Base-by-base conservation (phyloP, 2,329 filamentous ascomycete genomes). In the Myotisia sp. region DNA sequence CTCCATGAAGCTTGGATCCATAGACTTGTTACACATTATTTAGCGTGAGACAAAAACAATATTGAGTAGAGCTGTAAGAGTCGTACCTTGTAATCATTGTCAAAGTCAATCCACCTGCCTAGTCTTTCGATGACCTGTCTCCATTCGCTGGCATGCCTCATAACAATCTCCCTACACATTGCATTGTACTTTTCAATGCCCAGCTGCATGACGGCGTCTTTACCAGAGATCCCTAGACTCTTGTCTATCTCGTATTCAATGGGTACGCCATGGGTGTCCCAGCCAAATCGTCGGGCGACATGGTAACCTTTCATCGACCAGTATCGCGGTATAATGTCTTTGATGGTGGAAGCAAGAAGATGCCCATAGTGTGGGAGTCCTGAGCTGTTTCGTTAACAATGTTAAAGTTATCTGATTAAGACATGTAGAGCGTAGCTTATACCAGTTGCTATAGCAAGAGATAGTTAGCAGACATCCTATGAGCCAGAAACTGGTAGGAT, bases 191-290 rank as follows among this genome's bases (percentile, higher is more conserved):
- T 80, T 44, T 71, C 79, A 46, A 94, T 76, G 32, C 87, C 87
- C 46, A 93, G 68, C 60, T 92, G 69, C 61, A 78, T 73, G 27
- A 95, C 86, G 4, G 85, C 85, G 44, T 86, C 80, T 54, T 81
- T 80, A 36, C 84, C 83, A 45, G 81, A 82, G 51, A 93, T 86
- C 26, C 82, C 81, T 44, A 92, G 68, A 60, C 87, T 87, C 70
- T 94, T 94, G 67, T 94, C 87, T 52, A 94, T 94, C 62, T 94
- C 87, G 56, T 92, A 83, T 63, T 95, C 87, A 47, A 95, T 90
- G 9, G 87, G 87, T 34, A 95, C 69, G 41, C 87, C 87, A 53
- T 94, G 87, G 2, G 86, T 84, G 54, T 94, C 87, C 87, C 87
- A 94, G 34, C 87, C 87, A 47, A 94, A 94, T 39, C 86, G 73